phyloP scores from a whole-genome alignment of 345 rosid genomes.

The Streptanthus diversifolius region DNA sequence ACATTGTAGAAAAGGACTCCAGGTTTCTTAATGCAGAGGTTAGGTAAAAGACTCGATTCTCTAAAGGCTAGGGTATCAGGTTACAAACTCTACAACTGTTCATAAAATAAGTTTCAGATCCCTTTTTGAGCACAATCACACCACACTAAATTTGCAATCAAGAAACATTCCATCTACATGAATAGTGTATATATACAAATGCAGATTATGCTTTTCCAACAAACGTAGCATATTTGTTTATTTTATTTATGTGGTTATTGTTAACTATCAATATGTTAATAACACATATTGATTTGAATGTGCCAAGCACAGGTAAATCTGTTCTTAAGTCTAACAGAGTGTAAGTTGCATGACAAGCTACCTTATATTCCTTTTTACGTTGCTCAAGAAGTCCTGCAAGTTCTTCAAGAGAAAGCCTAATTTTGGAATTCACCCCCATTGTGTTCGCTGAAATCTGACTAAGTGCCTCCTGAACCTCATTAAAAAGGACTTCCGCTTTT shows the following conservation, averaged over 20 bases:
- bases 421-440: constrained; percentile 39
- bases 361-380: constrained; percentile 80
- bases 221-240: background rate
- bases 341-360: constrained; percentile 30
- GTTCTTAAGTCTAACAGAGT: constrained; percentile 1
- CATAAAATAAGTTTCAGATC: constrained; percentile 8
- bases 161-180: background rate
- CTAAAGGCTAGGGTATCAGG: constrained; percentile 10
- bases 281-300: constrained; percentile 13
- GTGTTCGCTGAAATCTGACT: constrained; percentile 48
- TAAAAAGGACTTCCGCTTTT: constrained; percentile 57
- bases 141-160: background rate
- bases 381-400: constrained; percentile 59
- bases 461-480: constrained; percentile 62
- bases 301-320: background rate
- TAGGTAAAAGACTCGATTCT: background rate
- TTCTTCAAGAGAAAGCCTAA: constrained; percentile 44
- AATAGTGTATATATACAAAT: constrained; percentile 14
- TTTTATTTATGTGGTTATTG: background rate
- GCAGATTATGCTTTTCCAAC: background rate
- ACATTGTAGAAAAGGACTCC: background rate
- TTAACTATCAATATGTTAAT: background rate
- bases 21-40: background rate
- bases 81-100: background rate
- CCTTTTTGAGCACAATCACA: constrained; percentile 5